Evolutionary conservation across 2,329 filamentous ascomycete species (phyloP).

Genomic region (Aureobasidium uvarum): DNA sequence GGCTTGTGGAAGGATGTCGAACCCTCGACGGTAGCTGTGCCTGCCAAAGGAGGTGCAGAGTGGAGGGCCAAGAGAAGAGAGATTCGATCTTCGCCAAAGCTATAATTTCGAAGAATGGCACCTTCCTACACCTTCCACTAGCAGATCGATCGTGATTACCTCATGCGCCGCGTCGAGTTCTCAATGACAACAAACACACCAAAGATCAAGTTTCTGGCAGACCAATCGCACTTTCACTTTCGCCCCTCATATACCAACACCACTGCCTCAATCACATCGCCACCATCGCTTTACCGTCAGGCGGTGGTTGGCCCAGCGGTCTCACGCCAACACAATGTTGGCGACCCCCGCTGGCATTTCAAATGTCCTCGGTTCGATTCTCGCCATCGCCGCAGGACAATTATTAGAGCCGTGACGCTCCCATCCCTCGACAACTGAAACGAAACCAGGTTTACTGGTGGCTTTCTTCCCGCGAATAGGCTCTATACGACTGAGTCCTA

Average conservation of each 20-base stretch:
- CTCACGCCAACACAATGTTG: not conserved
- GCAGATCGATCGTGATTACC: no score
- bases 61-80: conserved; percentile 23
- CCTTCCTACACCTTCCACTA: no score
- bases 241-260: no score
- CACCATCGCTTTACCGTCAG: no score
- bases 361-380: not conserved
- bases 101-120: not conserved
- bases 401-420: not conserved
- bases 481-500: no score
- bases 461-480: no score
- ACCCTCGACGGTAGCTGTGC: not conserved
- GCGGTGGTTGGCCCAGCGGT: not conserved
- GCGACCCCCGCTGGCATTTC: not conserved
- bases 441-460: not conserved
- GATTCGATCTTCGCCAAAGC: conserved; percentile 5
- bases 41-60: not conserved
- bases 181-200: no score
- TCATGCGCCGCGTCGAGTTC: no score
- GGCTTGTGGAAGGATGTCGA: conserved; percentile 57
- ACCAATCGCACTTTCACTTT: no score
- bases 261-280: no score
- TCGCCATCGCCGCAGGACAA: not conserved
- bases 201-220: no score
- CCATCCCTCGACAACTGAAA: not conserved